Percentiles rank a stretch among this genome's conserved stretches.
Conservation (phyloP, 345 rosid species). For the Brassica napus region DNA sequence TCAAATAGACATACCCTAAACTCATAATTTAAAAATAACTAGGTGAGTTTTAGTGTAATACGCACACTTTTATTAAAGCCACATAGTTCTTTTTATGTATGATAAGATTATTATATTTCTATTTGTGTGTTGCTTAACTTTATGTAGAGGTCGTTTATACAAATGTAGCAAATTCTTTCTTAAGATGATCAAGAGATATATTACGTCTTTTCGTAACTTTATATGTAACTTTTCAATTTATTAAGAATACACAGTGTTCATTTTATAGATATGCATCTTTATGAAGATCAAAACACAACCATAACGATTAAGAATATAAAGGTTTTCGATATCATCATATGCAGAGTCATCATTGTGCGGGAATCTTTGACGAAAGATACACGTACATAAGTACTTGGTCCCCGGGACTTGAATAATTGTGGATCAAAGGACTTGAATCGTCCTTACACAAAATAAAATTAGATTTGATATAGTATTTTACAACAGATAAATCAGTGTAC, state of each 20-base stretch:
- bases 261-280: background rate
- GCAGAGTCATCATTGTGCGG: conserved; percentile 13
- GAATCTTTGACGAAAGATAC: conserved; percentile 3
- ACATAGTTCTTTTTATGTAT: background rate
- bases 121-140: background rate
- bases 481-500: background rate
- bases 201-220: background rate
- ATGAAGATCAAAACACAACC: conserved; percentile 7
- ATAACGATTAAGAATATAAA: background rate
- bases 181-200: background rate
- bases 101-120: background rate
- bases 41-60: background rate
- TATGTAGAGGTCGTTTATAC: background rate
- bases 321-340: background rate
- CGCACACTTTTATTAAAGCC: background rate
- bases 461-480: background rate
- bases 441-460: background rate
- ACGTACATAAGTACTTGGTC: conserved; percentile 12
- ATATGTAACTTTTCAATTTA: background rate
- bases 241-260: background rate
- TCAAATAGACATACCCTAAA: background rate
- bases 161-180: background rate
- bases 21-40: background rate
- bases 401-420: conserved; percentile 1
- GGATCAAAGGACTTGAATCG: background rate